These are phyloP conservation scores for Tripidium arundinaceum DNA, from an alignment of 202 grass and related monocot genomes.

Conservation along the genomic window DNA sequence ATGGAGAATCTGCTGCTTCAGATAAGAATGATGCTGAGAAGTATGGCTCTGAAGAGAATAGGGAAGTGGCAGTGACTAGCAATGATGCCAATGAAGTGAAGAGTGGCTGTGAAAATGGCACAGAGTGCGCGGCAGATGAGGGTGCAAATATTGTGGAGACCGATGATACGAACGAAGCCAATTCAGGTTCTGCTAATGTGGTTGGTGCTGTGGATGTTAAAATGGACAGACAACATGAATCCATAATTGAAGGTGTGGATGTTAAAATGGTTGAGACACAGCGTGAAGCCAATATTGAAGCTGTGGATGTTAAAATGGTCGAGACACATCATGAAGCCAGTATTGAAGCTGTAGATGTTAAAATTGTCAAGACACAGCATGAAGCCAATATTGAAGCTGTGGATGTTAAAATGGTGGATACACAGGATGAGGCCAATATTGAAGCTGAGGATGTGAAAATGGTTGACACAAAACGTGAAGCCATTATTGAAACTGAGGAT, in stretches of 20 bases:
- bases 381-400: neutral
- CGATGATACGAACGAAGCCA: slow-evolving; percentile 1
- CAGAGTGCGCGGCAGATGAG: neutral
- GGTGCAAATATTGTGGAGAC: slow-evolving; percentile 24
- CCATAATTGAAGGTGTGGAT: neutral
- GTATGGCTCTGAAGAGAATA: slow-evolving; percentile 3
- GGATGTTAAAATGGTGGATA: slow-evolving; percentile 12
- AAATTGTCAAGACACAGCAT: neutral
- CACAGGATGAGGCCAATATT: neutral
- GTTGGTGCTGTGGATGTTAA: slow-evolving; percentile 13
- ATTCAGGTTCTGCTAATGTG: neutral
- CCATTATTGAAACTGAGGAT: neutral
- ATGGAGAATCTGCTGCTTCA: slow-evolving; percentile 20
- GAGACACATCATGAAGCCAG: neutral
- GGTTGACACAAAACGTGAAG: neutral
- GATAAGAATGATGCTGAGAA: slow-evolving; percentile 16
- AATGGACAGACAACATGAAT: neutral
- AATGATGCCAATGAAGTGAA: slow-evolving; percentile 14
- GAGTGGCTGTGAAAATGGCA: slow-evolving; percentile 21
- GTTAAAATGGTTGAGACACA: slow-evolving; percentile 3
- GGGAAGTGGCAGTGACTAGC: slow-evolving; percentile 17
- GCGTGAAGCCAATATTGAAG: neutral
- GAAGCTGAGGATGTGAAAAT: slow-evolving; percentile 11
- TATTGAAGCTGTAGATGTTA: slow-evolving; percentile 11
- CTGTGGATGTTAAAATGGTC: slow-evolving; percentile 16